Evolutionary conservation across 176 grass and related monocot genomes (phyloP), one percentile per base, ranked within the genome.

Genomic region (Themeda triandra): DNA sequence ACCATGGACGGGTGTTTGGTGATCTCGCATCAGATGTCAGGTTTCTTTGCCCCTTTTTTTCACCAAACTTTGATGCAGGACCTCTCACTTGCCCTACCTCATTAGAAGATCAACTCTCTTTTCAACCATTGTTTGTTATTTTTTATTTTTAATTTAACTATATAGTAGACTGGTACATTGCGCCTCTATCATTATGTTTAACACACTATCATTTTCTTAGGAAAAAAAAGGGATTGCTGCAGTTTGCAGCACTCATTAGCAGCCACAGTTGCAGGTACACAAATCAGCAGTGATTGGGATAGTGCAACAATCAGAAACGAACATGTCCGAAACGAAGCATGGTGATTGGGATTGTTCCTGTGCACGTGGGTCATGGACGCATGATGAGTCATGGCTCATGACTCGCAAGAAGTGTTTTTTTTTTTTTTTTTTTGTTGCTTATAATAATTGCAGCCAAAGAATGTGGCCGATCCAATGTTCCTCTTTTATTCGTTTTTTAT

Each of bases 51-150:
- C n/a, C 37, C 30, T 40, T 7, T 21, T 21, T 67, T 68, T 63
- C 75, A 84, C 69, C 89, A 69, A 49, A 73, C 71, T 73, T 73
- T 8, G 71, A 73, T 64, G 25, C 14, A 48, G 8, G 42, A 73
- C 25, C 13, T 45, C 80, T 72, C 13, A 68, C 74, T 83, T 90
- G 84, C 82, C 79, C 65, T 71, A 71, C 67, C 67, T 69, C 66
- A 36, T 8, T 51, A 25, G 35, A 68, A 73, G 59, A 59, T 56
- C 78, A 86, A 82, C 14, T 72, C 69, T 46, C 24, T 10, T 45
- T 30, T 10, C 17, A 33, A 33, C 30, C 25, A 23, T 3, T 45
- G 13, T 17, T 46, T 59, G 15, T 6, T 90, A n/a, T n/a, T n/a
- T n/a, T n/a, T 39, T 24, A 30, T 79, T 74, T 28, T 46, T 2